Percentiles rank a stretch among this genome's conserved stretches.
Conservation (phyloP, 108 stramenopile genomes). For the Nitzschia sp. region DNA sequence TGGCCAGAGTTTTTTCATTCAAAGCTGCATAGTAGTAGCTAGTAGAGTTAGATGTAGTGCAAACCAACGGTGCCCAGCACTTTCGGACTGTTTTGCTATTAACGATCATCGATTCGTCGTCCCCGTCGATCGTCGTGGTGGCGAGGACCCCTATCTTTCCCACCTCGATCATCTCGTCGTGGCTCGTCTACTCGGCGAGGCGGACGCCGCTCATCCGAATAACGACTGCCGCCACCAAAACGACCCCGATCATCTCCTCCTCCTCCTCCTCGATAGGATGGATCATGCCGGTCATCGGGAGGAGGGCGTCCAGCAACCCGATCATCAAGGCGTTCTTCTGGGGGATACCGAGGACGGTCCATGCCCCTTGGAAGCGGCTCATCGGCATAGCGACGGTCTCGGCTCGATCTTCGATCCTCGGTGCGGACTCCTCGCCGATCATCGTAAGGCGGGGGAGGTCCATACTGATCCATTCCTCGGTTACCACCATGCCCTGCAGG, state of each 20-base stretch:
- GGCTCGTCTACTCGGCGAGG: constrained; percentile 2
- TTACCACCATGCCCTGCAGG: neutral
- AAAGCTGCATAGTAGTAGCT: too few relatives aligned
- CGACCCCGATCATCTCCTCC: neutral
- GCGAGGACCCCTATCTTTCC: neutral
- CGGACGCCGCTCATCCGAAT: neutral
- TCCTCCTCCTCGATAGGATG: too few relatives aligned
- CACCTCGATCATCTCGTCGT: neutral
- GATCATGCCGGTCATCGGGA: too few relatives aligned
- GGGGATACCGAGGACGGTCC: neutral
- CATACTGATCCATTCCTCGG: neutral
- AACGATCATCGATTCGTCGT: neutral
- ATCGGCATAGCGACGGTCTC: neutral
- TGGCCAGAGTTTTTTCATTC: too few relatives aligned
- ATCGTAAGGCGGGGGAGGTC: neutral
- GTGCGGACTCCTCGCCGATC: too few relatives aligned
- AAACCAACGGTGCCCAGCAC: too few relatives aligned
- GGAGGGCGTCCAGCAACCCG: too few relatives aligned
- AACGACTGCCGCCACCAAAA: neutral
- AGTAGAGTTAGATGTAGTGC: too few relatives aligned
- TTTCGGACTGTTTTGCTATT: too few relatives aligned
- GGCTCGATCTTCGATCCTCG: neutral
- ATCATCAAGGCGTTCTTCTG: too few relatives aligned
- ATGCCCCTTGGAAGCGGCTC: neutral
- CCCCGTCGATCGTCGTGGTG: constrained; percentile 2